Conservation (phyloP, 129 eudicot species). For the Lactuca saligna region DNA sequence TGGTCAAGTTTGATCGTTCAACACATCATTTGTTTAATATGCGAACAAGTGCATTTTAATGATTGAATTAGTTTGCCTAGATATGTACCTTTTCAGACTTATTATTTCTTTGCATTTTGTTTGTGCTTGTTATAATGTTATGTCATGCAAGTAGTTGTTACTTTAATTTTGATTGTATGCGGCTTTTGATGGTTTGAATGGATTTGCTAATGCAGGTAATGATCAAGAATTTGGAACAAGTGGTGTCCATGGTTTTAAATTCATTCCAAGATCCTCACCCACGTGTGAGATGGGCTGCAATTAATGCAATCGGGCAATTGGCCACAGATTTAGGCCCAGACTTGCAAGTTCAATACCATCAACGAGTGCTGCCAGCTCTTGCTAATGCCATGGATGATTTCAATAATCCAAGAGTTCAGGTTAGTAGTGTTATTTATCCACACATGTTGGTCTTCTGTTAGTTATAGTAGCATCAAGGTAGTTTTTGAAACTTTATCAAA, state of each 20-base stretch:
- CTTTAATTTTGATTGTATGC: not conserved
- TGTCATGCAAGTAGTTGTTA: not conserved
- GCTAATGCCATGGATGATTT: constrained; percentile 97
- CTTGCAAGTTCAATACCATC: constrained; percentile 92
- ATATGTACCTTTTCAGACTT: not conserved
- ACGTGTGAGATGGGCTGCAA: constrained; percentile 99
- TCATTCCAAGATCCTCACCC: constrained; percentile 96
- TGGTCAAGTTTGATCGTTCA: constrained; percentile 3
- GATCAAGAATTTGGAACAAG: constrained; percentile 93
- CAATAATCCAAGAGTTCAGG: constrained; percentile 93
- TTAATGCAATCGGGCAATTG: constrained; percentile 97
- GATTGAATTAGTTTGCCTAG: not conserved
- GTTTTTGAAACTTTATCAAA: not conserved
- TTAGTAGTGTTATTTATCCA: constrained; percentile 24
- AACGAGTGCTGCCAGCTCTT: constrained; percentile 75
- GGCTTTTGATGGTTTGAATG: not conserved
- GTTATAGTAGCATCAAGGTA: constrained; percentile 4
- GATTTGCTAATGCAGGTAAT: constrained; percentile 61
- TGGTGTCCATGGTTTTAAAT: constrained; percentile 81
- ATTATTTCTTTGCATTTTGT: not conserved
- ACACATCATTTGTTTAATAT: not conserved
- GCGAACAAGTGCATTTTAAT: not conserved
- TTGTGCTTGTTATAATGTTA: not conserved
- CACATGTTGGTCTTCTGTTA: constrained; percentile 1
- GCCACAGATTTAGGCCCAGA: constrained; percentile 99